Evolutionary conservation across 2,329 filamentous ascomycete genomes (phyloP).

Genomic region (Ascochyta rabiei): DNA sequence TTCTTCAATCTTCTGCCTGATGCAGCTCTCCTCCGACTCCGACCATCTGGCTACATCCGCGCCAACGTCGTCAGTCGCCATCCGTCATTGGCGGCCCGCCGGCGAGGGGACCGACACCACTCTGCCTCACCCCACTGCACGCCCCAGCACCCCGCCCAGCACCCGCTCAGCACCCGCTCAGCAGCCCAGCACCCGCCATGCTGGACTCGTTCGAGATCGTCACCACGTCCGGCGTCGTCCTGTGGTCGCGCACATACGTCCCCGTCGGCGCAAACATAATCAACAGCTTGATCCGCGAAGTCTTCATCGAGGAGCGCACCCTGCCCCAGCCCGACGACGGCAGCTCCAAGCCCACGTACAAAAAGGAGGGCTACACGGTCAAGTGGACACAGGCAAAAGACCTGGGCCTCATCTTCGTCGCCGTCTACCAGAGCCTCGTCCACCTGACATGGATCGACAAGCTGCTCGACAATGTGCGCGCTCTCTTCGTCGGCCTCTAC

Average conservation of each 20-base stretch:
- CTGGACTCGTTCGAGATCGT: conserved; percentile 96
- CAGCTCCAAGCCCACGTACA: conserved; percentile 74
- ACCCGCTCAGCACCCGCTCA: background rate
- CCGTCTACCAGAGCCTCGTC: conserved; percentile 93
- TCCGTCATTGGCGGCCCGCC: conserved; percentile 37
- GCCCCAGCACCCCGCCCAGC: background rate
- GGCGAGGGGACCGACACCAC: conserved; percentile 2
- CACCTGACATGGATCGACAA: conserved; percentile 98
- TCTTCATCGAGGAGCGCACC: conserved; percentile 94
- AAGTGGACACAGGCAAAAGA: conserved; percentile 96
- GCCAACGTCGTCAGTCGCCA: conserved; percentile 7
- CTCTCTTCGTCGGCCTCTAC: conserved; percentile 89
- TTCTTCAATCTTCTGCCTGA: background rate
- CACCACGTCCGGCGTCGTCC: conserved; percentile 92
- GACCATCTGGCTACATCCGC: conserved; percentile 31
- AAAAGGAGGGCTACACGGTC: conserved; percentile 89
- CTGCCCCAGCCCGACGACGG: conserved; percentile 66
- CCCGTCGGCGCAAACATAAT: conserved; percentile 81
- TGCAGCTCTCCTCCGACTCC: conserved; percentile 16
- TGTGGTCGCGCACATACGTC: conserved; percentile 90
- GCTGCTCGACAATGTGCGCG: conserved; percentile 91
- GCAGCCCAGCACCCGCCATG: conserved; percentile 59
- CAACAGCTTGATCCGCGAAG: conserved; percentile 93
- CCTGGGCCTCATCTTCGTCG: conserved; percentile 92
- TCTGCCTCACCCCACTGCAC: conserved; percentile 9